Conservation (phyloP, 75 land plant species). For the Pinus tabuliformis region DNA sequence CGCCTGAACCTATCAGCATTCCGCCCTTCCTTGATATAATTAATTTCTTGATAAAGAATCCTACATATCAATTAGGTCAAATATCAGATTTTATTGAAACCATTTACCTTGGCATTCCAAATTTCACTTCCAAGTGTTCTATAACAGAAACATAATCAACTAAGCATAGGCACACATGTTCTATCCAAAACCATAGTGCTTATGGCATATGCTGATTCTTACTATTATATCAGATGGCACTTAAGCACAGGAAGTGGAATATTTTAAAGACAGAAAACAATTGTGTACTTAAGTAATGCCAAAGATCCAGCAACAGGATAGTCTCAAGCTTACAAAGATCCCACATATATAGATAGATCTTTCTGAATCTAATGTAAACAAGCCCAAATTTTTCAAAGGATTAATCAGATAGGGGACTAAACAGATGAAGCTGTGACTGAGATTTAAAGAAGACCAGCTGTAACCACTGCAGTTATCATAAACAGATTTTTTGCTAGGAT, state of each 20-base stretch:
- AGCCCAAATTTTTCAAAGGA: not conserved
- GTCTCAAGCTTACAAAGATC: too few species aligned
- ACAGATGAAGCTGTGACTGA: not conserved
- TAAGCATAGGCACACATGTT: too few species aligned
- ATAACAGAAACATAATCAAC: not conserved
- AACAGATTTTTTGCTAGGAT: not conserved
- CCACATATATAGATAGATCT: too few species aligned
- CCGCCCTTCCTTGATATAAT: constrained; percentile 95
- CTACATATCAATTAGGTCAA: constrained; percentile 31
- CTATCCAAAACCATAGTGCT: not conserved
- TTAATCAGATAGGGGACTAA: not conserved
- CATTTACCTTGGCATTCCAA: not conserved
- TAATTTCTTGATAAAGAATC: constrained; percentile 94
- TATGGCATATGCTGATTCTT: not conserved
- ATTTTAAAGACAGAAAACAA: constrained; percentile 1
- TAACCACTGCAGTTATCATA: not conserved
- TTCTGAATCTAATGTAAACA: not conserved
- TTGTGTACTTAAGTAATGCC: not conserved
- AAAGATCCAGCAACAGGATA: too few species aligned
- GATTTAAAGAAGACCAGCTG: not conserved
- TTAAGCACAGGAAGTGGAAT: not conserved
- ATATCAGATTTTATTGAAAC: not conserved
- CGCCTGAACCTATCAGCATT: constrained; percentile 94
- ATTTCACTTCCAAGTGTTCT: not conserved
- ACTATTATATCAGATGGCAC: not conserved